Percentiles rank a stretch among this genome's conserved stretches.
Conservation (phyloP, 441 rosid genomes). For the Hura crepitans region DNA sequence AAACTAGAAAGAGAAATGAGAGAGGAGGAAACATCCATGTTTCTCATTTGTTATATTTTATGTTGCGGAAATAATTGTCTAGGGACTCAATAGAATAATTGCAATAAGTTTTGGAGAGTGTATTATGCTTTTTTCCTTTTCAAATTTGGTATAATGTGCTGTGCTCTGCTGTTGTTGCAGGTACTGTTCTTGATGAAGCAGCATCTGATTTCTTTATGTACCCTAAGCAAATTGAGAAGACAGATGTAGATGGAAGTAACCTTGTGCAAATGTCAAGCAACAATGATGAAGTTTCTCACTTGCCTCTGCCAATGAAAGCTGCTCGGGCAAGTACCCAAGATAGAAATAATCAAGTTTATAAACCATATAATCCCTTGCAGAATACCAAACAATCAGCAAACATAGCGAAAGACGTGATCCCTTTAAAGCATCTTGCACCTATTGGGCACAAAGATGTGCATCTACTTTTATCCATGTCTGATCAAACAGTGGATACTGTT, state of each 20-base stretch:
- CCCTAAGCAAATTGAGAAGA: conserved; percentile 45
- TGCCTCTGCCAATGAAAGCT: conserved; percentile 34
- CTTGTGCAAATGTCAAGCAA: conserved; percentile 37
- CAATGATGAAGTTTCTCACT: conserved; percentile 38
- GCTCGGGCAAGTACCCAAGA: conserved; percentile 37
- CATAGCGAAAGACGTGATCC: conserved; percentile 39
- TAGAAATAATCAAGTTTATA: conserved; percentile 35
- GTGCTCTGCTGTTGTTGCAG: conserved; percentile 32
- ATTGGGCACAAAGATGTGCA: conserved; percentile 35
- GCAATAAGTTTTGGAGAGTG: no score
- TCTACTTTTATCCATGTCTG: conserved; percentile 29
- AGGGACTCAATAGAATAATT: no score
- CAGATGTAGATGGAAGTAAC: conserved; percentile 43
- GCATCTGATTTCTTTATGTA: conserved; percentile 48
- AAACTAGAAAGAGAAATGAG: no score
- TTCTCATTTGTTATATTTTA: no score
- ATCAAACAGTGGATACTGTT: conserved; percentile 30
- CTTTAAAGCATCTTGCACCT: conserved; percentile 40
- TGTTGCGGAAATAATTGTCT: no score
- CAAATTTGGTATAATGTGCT: conserved; percentile 2
- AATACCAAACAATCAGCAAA: conserved; percentile 37
- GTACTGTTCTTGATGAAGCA: conserved; percentile 39
- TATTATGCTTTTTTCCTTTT: no score
- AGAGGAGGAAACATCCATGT: no score
- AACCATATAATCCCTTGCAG: conserved; percentile 38